Conservation (phyloP, 768 basidiomycete species). For the Boletus sensibilis region DNA sequence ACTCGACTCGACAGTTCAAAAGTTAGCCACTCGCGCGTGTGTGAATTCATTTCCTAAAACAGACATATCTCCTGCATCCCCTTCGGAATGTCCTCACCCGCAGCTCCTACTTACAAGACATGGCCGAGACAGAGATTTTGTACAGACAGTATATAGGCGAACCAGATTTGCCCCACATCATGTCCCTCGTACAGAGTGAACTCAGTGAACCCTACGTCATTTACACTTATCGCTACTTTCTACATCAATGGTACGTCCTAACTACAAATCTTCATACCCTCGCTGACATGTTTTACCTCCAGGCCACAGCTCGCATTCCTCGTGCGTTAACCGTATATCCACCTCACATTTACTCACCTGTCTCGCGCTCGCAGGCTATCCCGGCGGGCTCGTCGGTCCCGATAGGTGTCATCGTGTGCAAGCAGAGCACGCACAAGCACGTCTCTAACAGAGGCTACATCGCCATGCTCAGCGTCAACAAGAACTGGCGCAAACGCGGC, state of each 20-base stretch:
- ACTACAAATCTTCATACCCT: no score
- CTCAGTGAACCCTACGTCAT: constrained; percentile 95
- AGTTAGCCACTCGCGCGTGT: not conserved
- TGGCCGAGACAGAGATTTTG: constrained; percentile 38
- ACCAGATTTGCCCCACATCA: constrained; percentile 76
- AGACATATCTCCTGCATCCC: not conserved
- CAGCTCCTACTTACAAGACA: no score
- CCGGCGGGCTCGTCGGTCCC: constrained; percentile 44
- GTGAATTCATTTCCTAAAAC: not conserved
- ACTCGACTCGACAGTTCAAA: no score
- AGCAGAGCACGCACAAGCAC: constrained; percentile 86
- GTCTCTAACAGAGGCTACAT: constrained; percentile 88
- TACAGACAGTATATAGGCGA: constrained; percentile 80
- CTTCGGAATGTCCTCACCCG: no score
- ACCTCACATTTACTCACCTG: not conserved
- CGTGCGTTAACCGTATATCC: constrained; percentile 33
- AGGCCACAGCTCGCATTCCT: constrained; percentile 92
- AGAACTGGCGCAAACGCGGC: constrained; percentile 82
- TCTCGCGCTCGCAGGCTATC: constrained; percentile 21
- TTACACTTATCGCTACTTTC: constrained; percentile 96
- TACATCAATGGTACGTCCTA: constrained; percentile 86
- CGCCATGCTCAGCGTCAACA: constrained; percentile 93
- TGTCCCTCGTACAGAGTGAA: constrained; percentile 86
- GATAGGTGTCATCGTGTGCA: constrained; percentile 94
- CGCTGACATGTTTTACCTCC: constrained; percentile 2